Conservation (phyloP, 148 eudicot species). For the Bassia scoparia region DNA sequence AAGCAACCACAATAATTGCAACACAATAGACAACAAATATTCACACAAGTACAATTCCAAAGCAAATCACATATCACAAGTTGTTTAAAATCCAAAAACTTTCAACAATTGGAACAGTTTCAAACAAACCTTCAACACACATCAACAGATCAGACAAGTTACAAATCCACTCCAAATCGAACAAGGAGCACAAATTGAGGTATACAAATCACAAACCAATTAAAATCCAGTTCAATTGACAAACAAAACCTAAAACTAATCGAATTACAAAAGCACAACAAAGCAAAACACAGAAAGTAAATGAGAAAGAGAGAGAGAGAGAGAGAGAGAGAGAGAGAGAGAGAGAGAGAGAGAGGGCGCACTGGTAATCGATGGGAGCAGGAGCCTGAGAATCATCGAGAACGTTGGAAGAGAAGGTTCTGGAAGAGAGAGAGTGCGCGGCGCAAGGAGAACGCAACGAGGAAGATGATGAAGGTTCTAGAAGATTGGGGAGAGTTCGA, state of each 20-base stretch:
- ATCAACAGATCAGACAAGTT: no score
- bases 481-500: slow-evolving; percentile 29
- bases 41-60: neutral
- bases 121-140: neutral
- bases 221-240: neutral
- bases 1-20: neutral
- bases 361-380: slow-evolving; percentile 59
- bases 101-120: neutral
- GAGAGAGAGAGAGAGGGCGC: neutral
- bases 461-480: slow-evolving; percentile 23
- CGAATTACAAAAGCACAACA: neutral
- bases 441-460: slow-evolving; percentile 9
- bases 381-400: slow-evolving; percentile 39
- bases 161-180: no score
- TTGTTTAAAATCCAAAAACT: neutral
- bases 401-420: slow-evolving; percentile 41
- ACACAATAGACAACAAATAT: neutral
- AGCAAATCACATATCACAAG: neutral
- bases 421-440: slow-evolving; percentile 20
- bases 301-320: neutral
- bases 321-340: neutral
- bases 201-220: neutral
- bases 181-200: no score
- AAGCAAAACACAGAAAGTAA: neutral
- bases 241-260: neutral